Evolutionary conservation across 1,139 yeast species (phyloP).

Genomic region (Sugiyamaella novakii): DNA sequence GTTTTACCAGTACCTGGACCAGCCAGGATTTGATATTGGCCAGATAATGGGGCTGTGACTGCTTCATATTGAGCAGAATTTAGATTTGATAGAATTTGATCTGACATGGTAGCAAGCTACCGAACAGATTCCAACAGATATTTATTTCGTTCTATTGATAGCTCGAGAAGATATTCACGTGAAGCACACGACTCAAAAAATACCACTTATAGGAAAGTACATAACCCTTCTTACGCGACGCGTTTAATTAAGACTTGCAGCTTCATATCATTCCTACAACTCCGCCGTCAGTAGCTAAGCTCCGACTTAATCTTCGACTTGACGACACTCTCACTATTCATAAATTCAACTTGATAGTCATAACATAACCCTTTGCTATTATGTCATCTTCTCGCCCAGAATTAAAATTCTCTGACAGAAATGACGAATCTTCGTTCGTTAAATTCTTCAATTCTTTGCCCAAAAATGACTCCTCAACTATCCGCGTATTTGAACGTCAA

Average conservation of each 20-base stretch:
- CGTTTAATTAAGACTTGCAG: conserved; percentile 1
- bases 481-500: conserved; percentile 73
- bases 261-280: too few species aligned
- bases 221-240: too few species aligned
- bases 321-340: too few species aligned
- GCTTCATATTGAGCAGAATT: conserved; percentile 64
- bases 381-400: conserved; percentile 73
- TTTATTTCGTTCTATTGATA: too few species aligned
- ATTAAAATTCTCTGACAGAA: conserved; percentile 65
- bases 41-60: conserved; percentile 55
- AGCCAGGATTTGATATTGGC: conserved; percentile 75
- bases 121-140: too few species aligned
- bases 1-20: conserved; percentile 92
- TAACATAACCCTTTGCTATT: neutral
- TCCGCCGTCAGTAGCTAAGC: too few species aligned
- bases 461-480: conserved; percentile 44
- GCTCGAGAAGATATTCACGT: too few species aligned
- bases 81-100: conserved; percentile 38
- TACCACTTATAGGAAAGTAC: too few species aligned
- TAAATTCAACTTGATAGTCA: too few species aligned
- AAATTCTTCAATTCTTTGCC: conserved; percentile 58
- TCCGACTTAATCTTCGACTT: too few species aligned
- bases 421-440: conserved; percentile 67
- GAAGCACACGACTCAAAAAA: too few species aligned
- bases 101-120: too few species aligned